These are phyloP conservation scores for Trichopus zeylanicus DNA, from an alignment of 116 monocot genomes.

Conservation along the genomic window DNA sequence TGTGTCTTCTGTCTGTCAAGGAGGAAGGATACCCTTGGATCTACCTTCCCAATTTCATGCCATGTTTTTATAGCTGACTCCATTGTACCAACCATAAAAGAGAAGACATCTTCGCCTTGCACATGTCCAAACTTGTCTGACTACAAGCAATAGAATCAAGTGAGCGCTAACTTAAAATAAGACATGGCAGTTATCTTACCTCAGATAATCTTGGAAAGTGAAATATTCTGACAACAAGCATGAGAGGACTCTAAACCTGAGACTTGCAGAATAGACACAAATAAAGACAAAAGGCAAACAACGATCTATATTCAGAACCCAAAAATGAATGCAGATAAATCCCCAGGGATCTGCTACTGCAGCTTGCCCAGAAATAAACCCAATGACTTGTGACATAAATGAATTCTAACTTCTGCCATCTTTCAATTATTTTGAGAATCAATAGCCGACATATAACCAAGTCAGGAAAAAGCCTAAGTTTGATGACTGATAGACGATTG, in stretches of 20 bases:
- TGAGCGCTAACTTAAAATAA: background rate
- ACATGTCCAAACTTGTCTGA: slow-evolving; percentile 29
- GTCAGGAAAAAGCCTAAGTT: too few species aligned
- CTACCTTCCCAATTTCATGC: slow-evolving; percentile 67
- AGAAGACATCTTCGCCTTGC: slow-evolving; percentile 51
- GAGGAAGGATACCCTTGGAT: slow-evolving; percentile 75
- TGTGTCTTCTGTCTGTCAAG: slow-evolving; percentile 60
- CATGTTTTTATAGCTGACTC: slow-evolving; percentile 78
- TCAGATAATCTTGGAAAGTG: too few species aligned
- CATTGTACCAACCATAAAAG: slow-evolving; percentile 55
- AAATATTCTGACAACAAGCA: background rate
- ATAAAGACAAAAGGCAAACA: background rate
- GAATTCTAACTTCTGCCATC: background rate
- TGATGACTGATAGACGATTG: too few species aligned
- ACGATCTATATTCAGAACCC: too few species aligned
- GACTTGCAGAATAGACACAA: background rate
- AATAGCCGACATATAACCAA: background rate
- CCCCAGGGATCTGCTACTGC: background rate
- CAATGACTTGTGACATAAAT: background rate
- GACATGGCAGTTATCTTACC: background rate
- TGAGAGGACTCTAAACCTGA: background rate
- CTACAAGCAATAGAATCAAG: slow-evolving; percentile 24
- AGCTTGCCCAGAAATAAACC: background rate
- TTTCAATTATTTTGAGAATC: background rate
- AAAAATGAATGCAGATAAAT: background rate